A percentile compares a stretch with the other conserved stretches of the same genome.
These are phyloP conservation scores for Cladobotryum protrusum DNA, from an alignment of 2,329 filamentous ascomycete species.

Conservation along the genomic window DNA sequence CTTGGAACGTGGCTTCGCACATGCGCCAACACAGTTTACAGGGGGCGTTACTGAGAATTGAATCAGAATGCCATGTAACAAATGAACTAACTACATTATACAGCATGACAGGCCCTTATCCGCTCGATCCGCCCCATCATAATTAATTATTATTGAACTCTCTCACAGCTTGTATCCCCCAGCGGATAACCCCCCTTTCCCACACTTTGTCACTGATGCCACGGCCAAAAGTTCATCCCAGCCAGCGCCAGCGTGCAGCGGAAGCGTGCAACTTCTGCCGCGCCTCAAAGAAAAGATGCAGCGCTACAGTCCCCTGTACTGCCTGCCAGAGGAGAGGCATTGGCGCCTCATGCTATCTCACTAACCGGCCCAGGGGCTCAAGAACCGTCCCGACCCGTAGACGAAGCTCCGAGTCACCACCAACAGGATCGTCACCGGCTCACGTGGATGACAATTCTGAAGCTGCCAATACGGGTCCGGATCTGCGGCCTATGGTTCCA, in stretches of 20 bases:
- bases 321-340: constrained; percentile 40
- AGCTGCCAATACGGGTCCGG: not conserved
- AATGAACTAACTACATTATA: too few species aligned
- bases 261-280: constrained; percentile 44
- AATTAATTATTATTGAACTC: not conserved
- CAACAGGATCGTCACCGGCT: constrained; percentile 2
- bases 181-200: constrained; percentile 2
- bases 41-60: too few species aligned
- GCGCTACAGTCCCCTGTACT: constrained; percentile 41
- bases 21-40: too few species aligned
- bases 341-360: constrained; percentile 30
- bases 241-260: constrained; percentile 41
- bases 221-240: constrained; percentile 43
- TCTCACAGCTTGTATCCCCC: too few species aligned
- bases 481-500: not conserved
- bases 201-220: constrained; percentile 34
- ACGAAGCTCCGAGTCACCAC: not conserved
- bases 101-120: too few species aligned
- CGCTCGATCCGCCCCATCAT: not conserved
- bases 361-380: constrained; percentile 26
- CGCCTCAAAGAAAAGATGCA: constrained; percentile 45
- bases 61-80: too few species aligned
- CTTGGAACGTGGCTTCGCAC: too few species aligned
- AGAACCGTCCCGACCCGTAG: constrained; percentile 5
- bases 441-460: constrained; percentile 3